Base-by-base conservation (phyloP, 208 protist genomes). In the Porcisia deanei region DNA sequence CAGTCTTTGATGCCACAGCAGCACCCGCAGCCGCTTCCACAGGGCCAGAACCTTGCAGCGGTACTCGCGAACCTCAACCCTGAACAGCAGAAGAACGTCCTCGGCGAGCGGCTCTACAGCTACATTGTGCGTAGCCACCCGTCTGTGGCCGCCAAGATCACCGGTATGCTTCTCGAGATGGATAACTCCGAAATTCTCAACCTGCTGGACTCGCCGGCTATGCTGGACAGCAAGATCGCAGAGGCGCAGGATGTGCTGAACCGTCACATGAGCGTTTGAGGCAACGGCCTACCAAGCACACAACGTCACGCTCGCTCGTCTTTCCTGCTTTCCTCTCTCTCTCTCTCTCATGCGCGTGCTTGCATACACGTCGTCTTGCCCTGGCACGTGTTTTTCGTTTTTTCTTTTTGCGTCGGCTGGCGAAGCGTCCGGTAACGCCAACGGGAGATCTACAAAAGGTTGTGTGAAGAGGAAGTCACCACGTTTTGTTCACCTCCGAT, bases 161-260 rank as follows among this genome's bases (percentile, higher is more conserved):
- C 99, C 57, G 99, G 99, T 86, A 99, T 99, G 99, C 89, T 99
- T 14, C 91, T 99, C 39, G 99, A 99, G 87, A 98, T 99, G 91
- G 97, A 99, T 79, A 97, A 95, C 84, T 74, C 79, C 67, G 98
- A 99, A 77, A 95, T 99, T 82, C 85, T 99, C 41, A 86, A 94
- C 81, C 95, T 99, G 75, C 89, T 99, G 67, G 98, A 99, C 77
- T 95, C 82, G 65, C 88, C 87, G 53, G 80, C 90, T 30, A 76
- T 97, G 61, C 92, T 99, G 72, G 76, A 90, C 73, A 86, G 87
- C 75, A 99, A 99, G 97, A 97, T 99, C 71, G 85, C 92, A 12
- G 99, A 99, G 91, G 99, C 99, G 30, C 75, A 98, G 65, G 86
- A 94, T 34, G 98, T 99, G 76, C 96, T 99, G 60, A 89, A 97